phyloP scores from a whole-genome alignment of 2,329 filamentous ascomycete genomes.

The Aspergillus quadricinctus region DNA sequence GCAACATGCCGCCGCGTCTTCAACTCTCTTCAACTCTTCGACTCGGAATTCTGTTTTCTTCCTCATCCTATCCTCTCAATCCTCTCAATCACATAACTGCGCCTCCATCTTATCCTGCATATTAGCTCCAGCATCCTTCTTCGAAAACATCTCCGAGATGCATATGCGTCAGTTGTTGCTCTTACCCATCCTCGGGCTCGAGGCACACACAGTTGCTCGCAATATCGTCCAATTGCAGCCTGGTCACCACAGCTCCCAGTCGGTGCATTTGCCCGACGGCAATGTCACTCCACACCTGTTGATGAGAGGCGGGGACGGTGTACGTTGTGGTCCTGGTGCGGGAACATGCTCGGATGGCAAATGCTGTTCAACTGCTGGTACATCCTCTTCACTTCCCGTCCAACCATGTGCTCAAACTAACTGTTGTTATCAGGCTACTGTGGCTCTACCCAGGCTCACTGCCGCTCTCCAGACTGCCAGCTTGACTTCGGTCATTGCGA shows the following conservation, averaged over 20 bases:
- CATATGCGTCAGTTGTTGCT: conserved; percentile 13
- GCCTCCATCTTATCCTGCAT: conserved; percentile 19
- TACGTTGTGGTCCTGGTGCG: conserved; percentile 31
- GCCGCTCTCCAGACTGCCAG: conserved; percentile 38
- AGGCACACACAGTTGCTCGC: conserved; percentile 9
- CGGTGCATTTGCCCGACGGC: not conserved
- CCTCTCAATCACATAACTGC: not conserved
- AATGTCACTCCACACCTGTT: conserved; percentile 3
- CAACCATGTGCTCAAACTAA: not conserved
- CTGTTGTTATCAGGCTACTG: conserved; percentile 32
- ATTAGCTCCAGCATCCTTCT: conserved; percentile 12
- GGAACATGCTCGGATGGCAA: conserved; percentile 32
- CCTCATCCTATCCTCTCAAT: conserved; percentile 5
- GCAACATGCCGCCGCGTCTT: not conserved
- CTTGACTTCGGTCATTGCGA: conserved; percentile 39
- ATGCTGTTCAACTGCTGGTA: conserved; percentile 40
- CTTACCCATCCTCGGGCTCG: conserved; percentile 10
- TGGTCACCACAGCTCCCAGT: conserved; percentile 2
- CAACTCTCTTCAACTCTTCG: not conserved
- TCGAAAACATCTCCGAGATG: conserved; percentile 16
- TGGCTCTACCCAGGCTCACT: conserved; percentile 33
- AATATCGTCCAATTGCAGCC: conserved; percentile 9
- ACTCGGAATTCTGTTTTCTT: not conserved
- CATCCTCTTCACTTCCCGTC: conserved; percentile 1
- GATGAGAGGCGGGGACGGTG: conserved; percentile 15